Evolutionary conservation across 345 rosid genomes (phyloP).

Genomic region (Moricandia moricandioides): DNA sequence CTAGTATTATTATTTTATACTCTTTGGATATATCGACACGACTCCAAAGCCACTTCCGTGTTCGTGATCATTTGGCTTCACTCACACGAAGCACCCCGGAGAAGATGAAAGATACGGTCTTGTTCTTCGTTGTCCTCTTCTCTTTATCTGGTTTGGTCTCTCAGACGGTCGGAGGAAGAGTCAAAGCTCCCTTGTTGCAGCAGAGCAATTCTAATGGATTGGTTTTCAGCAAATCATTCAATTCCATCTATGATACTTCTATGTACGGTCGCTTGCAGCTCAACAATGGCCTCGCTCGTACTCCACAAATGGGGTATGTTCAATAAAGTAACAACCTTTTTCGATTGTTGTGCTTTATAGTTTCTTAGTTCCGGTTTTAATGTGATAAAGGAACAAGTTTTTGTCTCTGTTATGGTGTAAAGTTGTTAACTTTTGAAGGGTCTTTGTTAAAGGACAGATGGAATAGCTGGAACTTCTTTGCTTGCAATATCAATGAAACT

Average conservation of each 20-base stretch:
- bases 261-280: constrained; percentile 74
- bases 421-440: background rate
- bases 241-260: constrained; percentile 65
- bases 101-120: constrained; percentile 5
- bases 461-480: constrained; percentile 99
- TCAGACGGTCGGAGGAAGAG: constrained; percentile 46
- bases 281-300: constrained; percentile 73
- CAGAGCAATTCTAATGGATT: constrained; percentile 31
- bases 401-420: background rate
- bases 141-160: constrained; percentile 32
- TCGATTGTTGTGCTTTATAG: background rate
- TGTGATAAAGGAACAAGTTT: constrained; percentile 1
- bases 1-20: background rate
- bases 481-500: constrained; percentile 75
- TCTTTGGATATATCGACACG: constrained; percentile 23
- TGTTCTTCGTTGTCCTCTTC: constrained; percentile 27
- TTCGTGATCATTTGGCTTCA: background rate
- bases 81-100: too few species aligned
- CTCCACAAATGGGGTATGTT: constrained; percentile 94
- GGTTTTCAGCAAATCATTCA: constrained; percentile 48
- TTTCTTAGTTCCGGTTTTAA: background rate
- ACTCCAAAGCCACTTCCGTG: constrained; percentile 16
- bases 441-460: constrained; percentile 58
- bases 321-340: background rate
- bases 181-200: constrained; percentile 35